Conservation (phyloP, 2,329 filamentous ascomycete genomes). For the Ramichloridium luteum region DNA sequence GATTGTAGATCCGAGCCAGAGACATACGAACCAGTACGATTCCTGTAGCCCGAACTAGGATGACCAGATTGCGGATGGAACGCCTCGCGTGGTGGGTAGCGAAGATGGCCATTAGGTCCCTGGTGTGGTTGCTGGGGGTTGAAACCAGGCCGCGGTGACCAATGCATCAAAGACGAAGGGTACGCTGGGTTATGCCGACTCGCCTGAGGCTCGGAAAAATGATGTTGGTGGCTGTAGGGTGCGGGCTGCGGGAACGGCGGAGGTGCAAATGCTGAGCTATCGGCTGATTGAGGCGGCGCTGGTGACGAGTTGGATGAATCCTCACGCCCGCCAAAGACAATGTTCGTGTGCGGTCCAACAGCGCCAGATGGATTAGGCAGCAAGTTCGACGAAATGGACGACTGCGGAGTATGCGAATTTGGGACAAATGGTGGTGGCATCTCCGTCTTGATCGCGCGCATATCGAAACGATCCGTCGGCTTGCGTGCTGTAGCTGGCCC, state of each 20-base stretch:
- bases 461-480: conserved; percentile 15
- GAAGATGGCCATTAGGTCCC: conserved; percentile 11
- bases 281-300: conserved; percentile 18
- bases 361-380: conserved; percentile 6
- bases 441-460: conserved; percentile 18
- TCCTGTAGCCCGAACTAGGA: no score
- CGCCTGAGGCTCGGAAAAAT: conserved; percentile 15
- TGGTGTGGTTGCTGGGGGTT: conserved; percentile 6
- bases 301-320: conserved; percentile 28
- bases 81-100: conserved; percentile 16
- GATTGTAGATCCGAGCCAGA: conserved; percentile 15
- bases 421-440: conserved; percentile 23
- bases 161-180: conserved; percentile 6
- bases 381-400: conserved; percentile 11
- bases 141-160: conserved; percentile 11
- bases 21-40: conserved; percentile 14
- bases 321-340: conserved; percentile 28
- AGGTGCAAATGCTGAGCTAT: conserved; percentile 12
- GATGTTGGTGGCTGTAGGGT: conserved; percentile 16
- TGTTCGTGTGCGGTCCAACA: conserved; percentile 13
- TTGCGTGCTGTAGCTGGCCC: conserved; percentile 11
- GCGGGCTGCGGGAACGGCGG: conserved; percentile 10
- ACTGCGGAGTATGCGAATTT: conserved; percentile 16
- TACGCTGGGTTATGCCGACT: conserved; percentile 7
- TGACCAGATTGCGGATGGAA: conserved; percentile 11